Evolutionary conservation across 371 early-diverging fungal species (phyloP).

Genomic region (Vairimorpha apis): DNA sequence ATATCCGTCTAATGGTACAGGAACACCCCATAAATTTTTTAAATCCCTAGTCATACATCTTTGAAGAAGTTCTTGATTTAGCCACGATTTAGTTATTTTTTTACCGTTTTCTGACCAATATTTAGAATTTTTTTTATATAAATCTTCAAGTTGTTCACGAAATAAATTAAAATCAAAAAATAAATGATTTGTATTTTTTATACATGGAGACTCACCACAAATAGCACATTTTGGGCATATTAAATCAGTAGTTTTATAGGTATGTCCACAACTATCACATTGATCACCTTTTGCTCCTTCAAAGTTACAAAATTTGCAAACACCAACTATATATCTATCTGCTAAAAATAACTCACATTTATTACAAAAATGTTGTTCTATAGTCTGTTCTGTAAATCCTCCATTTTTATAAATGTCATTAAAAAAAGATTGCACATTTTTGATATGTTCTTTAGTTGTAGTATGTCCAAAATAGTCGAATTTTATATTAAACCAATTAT

Average conservation of each 20-base stretch:
- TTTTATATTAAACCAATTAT: slow-evolving; percentile 86
- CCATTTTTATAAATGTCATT: slow-evolving; percentile 70
- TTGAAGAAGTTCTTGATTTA: slow-evolving; percentile 82
- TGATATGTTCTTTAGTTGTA: slow-evolving; percentile 75
- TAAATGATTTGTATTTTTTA: slow-evolving; percentile 77
- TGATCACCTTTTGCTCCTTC: slow-evolving; percentile 94
- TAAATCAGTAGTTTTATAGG: slow-evolving; percentile 83
- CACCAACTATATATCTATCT: slow-evolving; percentile 94
- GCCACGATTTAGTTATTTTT: slow-evolving; percentile 84
- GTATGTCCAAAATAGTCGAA: slow-evolving; percentile 96
- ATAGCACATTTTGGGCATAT: slow-evolving; percentile 86
- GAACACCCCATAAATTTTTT: slow-evolving; percentile 86
- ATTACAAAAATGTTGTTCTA: slow-evolving; percentile 87
- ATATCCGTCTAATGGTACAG: slow-evolving; percentile 80
- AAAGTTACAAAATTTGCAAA: slow-evolving; percentile 73
- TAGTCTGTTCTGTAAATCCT: slow-evolving; percentile 69
- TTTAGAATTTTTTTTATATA: slow-evolving; percentile 68
- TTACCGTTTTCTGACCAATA: slow-evolving; percentile 83
- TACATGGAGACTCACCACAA: slow-evolving; percentile 67
- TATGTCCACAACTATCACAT: slow-evolving; percentile 88
- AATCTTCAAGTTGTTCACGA: slow-evolving; percentile 70
- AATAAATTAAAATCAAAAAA: slow-evolving; percentile 79
- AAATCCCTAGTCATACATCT: slow-evolving; percentile 97
- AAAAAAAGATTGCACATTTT: slow-evolving; percentile 85
- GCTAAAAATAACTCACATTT: slow-evolving; percentile 84